Percentiles rank a stretch among this genome's conserved stretches.
These are phyloP conservation scores for Saussurea involucrata DNA, from an alignment of 129 eudicot species.

Conservation along the genomic window DNA sequence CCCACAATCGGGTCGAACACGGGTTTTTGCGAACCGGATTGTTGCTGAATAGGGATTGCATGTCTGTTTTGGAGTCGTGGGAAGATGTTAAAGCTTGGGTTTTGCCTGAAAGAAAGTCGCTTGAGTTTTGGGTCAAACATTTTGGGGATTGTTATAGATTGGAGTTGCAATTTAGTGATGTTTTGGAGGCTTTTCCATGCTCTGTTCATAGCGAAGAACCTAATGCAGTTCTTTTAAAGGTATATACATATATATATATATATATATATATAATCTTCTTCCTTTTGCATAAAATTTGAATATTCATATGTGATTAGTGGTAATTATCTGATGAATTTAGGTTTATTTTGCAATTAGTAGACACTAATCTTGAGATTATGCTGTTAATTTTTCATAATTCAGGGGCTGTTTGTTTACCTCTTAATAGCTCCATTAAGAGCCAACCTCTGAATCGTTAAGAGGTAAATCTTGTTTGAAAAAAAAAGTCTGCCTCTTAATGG, in stretches of 20 bases:
- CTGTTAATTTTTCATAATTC: not conserved
- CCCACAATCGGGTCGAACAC: conserved; percentile 37
- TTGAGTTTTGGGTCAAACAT: conserved; percentile 54
- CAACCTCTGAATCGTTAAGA: too few relatives aligned
- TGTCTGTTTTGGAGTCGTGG: conserved; percentile 75
- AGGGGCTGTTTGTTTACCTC: too few relatives aligned
- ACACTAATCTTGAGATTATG: not conserved
- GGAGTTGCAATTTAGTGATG: conserved; percentile 82
- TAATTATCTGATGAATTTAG: not conserved
- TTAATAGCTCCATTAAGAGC: too few relatives aligned
- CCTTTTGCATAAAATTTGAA: not conserved
- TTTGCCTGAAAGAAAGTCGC: conserved; percentile 63
- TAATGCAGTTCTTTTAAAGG: conserved; percentile 79
- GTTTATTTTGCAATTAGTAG: too few relatives aligned
- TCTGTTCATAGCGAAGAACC: conserved; percentile 32
- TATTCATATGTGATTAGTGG: not conserved
- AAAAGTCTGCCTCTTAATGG: too few relatives aligned
- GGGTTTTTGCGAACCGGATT: conserved; percentile 57
- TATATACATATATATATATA: conserved; percentile 13
- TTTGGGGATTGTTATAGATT: conserved; percentile 44
- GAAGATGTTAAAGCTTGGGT: conserved; percentile 59
- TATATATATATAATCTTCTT: not conserved
- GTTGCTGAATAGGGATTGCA: conserved; percentile 33
- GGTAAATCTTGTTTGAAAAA: too few relatives aligned
- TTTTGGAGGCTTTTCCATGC: conserved; percentile 52